Evolutionary conservation across 2,329 filamentous ascomycete genomes (phyloP).

Genomic region (Sphaerostilbella broomeana): DNA sequence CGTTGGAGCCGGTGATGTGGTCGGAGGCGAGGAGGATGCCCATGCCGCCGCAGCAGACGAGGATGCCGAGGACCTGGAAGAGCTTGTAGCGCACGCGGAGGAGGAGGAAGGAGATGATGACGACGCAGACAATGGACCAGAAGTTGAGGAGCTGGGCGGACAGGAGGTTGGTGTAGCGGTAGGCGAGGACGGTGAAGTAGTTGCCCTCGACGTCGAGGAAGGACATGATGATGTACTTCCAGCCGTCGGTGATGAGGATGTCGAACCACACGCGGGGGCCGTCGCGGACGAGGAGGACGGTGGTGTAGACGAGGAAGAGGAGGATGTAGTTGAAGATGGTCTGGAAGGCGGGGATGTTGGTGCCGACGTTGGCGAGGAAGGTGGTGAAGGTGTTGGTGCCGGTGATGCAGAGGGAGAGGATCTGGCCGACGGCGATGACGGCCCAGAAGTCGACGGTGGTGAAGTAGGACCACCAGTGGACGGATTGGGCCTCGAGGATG

Average conservation of each 20-base stretch:
- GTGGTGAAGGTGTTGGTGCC: constrained; percentile 85
- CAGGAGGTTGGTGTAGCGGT: constrained; percentile 85
- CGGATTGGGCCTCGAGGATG: constrained; percentile 46
- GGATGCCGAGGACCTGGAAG: constrained; percentile 77
- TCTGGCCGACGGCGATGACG: constrained; percentile 72
- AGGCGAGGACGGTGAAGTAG: constrained; percentile 94
- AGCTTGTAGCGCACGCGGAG: constrained; percentile 84
- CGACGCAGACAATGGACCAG: constrained; percentile 93
- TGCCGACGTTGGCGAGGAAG: constrained; percentile 59
- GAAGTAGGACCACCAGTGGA: constrained; percentile 67
- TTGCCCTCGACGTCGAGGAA: constrained; percentile 96
- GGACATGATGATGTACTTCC: constrained; percentile 88
- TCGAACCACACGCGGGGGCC: constrained; percentile 64
- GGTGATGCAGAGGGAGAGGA: constrained; percentile 84
- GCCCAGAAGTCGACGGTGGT: constrained; percentile 83
- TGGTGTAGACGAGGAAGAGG: constrained; percentile 74
- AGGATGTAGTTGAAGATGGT: constrained; percentile 91
- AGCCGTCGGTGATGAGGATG: constrained; percentile 65
- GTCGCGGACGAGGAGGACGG: constrained; percentile 71
- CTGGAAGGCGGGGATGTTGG: constrained; percentile 90
- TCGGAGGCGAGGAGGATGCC: constrained; percentile 82
- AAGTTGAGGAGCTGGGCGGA: constrained; percentile 96
- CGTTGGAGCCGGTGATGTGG: constrained; percentile 71
- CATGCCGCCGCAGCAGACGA: constrained; percentile 86
- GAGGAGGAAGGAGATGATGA: constrained; percentile 73